phyloP scores from a whole-genome alignment of 2,329 filamentous ascomycete genomes.

The Pyricularia grisea region DNA sequence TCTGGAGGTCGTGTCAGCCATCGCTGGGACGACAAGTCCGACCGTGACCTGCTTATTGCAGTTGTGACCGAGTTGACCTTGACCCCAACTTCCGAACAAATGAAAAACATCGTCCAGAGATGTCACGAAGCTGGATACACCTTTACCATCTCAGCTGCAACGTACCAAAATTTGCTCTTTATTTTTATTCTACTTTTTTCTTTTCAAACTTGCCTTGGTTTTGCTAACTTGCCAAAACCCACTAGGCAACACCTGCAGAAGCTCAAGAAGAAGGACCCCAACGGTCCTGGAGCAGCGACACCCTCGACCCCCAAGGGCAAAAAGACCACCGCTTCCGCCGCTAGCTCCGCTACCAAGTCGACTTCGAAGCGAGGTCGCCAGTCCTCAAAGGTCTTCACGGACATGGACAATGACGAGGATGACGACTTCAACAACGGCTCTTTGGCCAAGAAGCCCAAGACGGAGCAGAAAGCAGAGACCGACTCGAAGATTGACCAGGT shows the following conservation, averaged over 20 bases:
- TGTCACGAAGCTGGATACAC: slow-evolving; percentile 15
- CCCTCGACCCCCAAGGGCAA: not conserved
- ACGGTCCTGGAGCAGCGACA: not conserved
- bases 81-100: slow-evolving; percentile 14
- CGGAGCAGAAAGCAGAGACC: not conserved
- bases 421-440: not conserved
- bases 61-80: slow-evolving; percentile 13
- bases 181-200: not conserved
- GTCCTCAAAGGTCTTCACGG: fast-evolving
- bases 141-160: slow-evolving; percentile 18
- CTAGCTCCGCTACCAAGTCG: not conserved
- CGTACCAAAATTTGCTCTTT: slow-evolving; percentile 11
- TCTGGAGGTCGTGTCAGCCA: slow-evolving; percentile 4
- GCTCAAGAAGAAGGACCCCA: slow-evolving; percentile 18
- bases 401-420: not conserved
- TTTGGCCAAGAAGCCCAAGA: slow-evolving; percentile 1
- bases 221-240: not conserved
- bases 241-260: slow-evolving; percentile 25
- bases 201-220: too few species aligned
- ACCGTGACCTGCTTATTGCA: slow-evolving; percentile 19
- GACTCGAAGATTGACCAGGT: not conserved
- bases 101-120: slow-evolving; percentile 13
- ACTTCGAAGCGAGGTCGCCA: not conserved
- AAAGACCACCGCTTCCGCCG: not conserved
- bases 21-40: slow-evolving; percentile 16